Conservation (phyloP, 83 land plant genomes). For the Thuja plicata region DNA sequence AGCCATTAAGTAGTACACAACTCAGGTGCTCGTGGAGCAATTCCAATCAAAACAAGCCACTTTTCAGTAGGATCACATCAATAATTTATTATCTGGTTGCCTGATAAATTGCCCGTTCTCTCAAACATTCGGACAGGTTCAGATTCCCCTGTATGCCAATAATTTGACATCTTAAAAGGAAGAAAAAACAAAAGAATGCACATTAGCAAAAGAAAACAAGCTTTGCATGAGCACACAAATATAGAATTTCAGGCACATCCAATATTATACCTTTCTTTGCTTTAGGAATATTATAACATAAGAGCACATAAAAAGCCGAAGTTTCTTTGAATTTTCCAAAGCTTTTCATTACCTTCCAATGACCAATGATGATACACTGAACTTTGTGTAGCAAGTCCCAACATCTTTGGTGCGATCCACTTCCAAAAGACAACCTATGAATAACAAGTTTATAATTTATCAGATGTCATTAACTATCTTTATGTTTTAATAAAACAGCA, state of each 20-base stretch:
- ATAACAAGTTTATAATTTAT: neutral
- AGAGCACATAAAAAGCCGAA: neutral
- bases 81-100: constrained; percentile 94
- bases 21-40: constrained; percentile 98
- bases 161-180: neutral
- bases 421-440: constrained; percentile 99
- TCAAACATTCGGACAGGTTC: constrained; percentile 96
- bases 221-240: neutral
- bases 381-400: constrained; percentile 92
- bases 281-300: neutral
- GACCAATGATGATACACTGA: constrained; percentile 91
- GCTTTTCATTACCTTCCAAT: constrained; percentile 69
- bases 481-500: neutral
- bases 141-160: constrained; percentile 65
- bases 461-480: neutral
- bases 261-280: neutral
- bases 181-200: neutral
- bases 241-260: neutral
- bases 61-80: constrained; percentile 94
- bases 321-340: neutral
- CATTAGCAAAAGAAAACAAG: neutral
- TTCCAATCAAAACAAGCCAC: constrained; percentile 97
- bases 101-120: constrained; percentile 79
- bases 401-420: constrained; percentile 88
- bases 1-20: constrained; percentile 26